Conservation (phyloP, 257 asterid species). For the Rubia yunnanensis region DNA sequence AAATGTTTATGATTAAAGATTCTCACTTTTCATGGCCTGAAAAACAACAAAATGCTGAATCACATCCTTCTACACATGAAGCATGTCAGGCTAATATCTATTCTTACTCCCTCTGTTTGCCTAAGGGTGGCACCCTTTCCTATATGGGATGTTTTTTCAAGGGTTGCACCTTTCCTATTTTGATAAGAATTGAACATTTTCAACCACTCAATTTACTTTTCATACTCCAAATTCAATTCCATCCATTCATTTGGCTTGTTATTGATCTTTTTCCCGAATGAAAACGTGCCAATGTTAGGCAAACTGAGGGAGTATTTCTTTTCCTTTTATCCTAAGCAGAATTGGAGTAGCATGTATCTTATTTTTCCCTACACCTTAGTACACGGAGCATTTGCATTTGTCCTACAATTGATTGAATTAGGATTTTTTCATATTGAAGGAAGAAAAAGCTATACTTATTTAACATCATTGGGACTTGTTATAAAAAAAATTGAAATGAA, state of each 20-base stretch:
- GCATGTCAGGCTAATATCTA: background rate
- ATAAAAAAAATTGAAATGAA: background rate
- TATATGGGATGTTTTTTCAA: too few species aligned
- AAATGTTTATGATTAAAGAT: background rate
- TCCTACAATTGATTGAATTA: background rate
- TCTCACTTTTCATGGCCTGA: slow-evolving; percentile 2
- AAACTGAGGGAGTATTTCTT: too few species aligned
- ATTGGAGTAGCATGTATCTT: background rate
- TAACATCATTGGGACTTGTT: background rate
- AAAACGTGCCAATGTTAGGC: too few species aligned
- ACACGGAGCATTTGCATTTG: background rate
- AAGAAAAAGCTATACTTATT: background rate
- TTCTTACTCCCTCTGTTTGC: too few species aligned
- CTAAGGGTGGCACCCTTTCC: too few species aligned
- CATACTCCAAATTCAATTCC: too few species aligned
- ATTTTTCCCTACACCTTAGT: background rate
- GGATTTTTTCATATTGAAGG: background rate
- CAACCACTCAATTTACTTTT: too few species aligned
- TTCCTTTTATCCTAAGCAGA: background rate
- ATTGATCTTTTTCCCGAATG: too few species aligned
- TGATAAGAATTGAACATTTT: too few species aligned
- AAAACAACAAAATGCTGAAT: background rate
- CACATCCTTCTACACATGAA: background rate
- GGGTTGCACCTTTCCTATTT: too few species aligned
- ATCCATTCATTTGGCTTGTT: too few species aligned